These are phyloP conservation scores for Apophysomyces ossiformis DNA, from an alignment of 371 early-diverging fungal genomes.

Conservation along the genomic window DNA sequence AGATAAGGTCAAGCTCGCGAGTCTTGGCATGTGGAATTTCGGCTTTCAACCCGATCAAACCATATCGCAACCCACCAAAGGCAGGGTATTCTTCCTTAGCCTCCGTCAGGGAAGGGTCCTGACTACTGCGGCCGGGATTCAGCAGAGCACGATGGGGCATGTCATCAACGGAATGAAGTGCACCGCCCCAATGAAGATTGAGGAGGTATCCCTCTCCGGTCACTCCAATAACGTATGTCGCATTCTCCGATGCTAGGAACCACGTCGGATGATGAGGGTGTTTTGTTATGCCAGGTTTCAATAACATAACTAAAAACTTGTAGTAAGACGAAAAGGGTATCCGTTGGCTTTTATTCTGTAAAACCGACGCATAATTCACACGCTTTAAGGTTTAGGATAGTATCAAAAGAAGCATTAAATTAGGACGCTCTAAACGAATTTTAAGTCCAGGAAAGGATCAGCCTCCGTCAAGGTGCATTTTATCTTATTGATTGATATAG, in stretches of 20 bases:
- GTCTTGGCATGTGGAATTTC: conserved; percentile 31
- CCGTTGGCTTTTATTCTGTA: neutral
- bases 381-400: too few species aligned
- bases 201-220: conserved; percentile 27
- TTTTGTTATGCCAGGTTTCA: conserved; percentile 25
- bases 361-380: too few species aligned
- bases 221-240: conserved; percentile 41
- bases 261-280: conserved; percentile 28
- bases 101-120: conserved; percentile 38
- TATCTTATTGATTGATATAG: too few species aligned
- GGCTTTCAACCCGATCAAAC: conserved; percentile 29
- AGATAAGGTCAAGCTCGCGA: conserved; percentile 36
- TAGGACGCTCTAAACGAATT: too few species aligned
- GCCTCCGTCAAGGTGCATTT: too few species aligned
- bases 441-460: too few species aligned
- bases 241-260: conserved; percentile 37
- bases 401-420: too few species aligned
- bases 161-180: conserved; percentile 27
- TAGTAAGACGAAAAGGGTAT: neutral
- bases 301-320: neutral
- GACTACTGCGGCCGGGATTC: conserved; percentile 19
- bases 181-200: conserved; percentile 46
- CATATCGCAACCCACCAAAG: conserved; percentile 48
- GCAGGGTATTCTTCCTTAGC: conserved; percentile 45
- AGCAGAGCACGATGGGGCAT: conserved; percentile 15